phyloP scores from a whole-genome alignment of 805 yeast genomes.

The Wickerhamiella azyma region DNA sequence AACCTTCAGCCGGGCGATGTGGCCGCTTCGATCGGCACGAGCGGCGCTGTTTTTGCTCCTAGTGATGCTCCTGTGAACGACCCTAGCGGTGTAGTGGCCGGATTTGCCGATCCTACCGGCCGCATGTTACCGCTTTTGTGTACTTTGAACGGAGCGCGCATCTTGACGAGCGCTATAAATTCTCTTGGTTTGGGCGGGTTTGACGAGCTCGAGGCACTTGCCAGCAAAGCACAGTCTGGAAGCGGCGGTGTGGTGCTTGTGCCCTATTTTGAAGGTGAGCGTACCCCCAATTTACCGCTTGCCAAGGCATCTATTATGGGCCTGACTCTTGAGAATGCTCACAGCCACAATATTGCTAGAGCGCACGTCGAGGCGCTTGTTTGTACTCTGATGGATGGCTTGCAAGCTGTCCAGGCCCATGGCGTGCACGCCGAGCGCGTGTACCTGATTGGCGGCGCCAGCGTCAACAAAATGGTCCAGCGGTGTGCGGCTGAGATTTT shows the following conservation, averaged over 20 bases:
- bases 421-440: constrained; percentile 10
- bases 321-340: constrained; percentile 15
- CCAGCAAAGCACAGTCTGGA: constrained; percentile 14
- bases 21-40: constrained; percentile 19
- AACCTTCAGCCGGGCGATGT: constrained; percentile 14
- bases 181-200: constrained; percentile 11
- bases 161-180: constrained; percentile 11
- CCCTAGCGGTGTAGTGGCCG: constrained; percentile 19
- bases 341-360: constrained; percentile 16
- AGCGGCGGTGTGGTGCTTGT: constrained; percentile 17
- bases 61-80: constrained; percentile 14
- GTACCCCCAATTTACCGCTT: constrained; percentile 20
- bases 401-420: constrained; percentile 10
- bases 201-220: constrained; percentile 14
- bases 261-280: constrained; percentile 21
- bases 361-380: constrained; percentile 18
- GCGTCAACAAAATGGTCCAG: constrained; percentile 18
- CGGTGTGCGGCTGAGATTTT: constrained; percentile 16
- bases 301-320: constrained; percentile 17
- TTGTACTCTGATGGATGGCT: constrained; percentile 19
- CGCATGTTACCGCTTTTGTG: constrained; percentile 18
- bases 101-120: constrained; percentile 18
- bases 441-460: constrained; percentile 19
- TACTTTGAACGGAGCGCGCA: constrained; percentile 20
- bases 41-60: constrained; percentile 19